Percentiles rank a stretch among this genome's conserved stretches.
Conservation (phyloP, 148 eudicot species). For the Selenicereus undatus region DNA sequence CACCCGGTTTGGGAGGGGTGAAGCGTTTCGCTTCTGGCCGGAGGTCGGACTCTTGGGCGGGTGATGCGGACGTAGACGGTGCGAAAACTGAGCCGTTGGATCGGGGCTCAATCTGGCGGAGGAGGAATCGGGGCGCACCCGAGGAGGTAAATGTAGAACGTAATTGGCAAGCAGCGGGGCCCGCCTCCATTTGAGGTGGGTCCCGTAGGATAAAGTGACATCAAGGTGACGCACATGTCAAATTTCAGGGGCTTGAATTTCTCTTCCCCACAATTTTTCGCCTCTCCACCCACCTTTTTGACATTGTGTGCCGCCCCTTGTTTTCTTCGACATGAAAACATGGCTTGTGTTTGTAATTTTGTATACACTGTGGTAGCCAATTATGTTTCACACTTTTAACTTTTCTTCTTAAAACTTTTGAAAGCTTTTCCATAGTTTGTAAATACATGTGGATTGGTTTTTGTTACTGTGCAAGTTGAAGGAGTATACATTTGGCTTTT, state of each 20-base stretch:
- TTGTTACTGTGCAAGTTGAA: too few species aligned
- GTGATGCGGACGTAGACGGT: slow-evolving; percentile 22
- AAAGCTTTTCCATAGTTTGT: not conserved
- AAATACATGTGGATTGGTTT: not conserved
- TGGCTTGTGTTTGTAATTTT: not conserved
- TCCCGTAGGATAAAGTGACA: not conserved
- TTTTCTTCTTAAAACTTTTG: too few species aligned
- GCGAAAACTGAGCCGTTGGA: slow-evolving; percentile 29
- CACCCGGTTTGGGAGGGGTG: slow-evolving; percentile 64
- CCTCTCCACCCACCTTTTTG: not conserved
- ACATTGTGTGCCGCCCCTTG: not conserved
- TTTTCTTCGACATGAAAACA: not conserved
- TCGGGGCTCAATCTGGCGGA: slow-evolving; percentile 21
- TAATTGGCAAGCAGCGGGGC: slow-evolving; percentile 24
- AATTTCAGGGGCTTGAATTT: not conserved
- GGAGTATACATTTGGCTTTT: not conserved
- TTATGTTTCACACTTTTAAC: not conserved
- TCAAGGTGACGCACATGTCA: not conserved
- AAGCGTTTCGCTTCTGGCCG: slow-evolving; percentile 67
- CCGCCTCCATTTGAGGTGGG: slow-evolving; percentile 16
- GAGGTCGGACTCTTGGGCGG: slow-evolving; percentile 57
- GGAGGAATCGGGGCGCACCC: slow-evolving; percentile 26
- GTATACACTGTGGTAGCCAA: too few species aligned
- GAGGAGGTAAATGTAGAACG: slow-evolving; percentile 15
- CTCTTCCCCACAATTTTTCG: not conserved